phyloP scores from a whole-genome alignment of 108 stramenopile species.

The Nitzschia sp. region DNA sequence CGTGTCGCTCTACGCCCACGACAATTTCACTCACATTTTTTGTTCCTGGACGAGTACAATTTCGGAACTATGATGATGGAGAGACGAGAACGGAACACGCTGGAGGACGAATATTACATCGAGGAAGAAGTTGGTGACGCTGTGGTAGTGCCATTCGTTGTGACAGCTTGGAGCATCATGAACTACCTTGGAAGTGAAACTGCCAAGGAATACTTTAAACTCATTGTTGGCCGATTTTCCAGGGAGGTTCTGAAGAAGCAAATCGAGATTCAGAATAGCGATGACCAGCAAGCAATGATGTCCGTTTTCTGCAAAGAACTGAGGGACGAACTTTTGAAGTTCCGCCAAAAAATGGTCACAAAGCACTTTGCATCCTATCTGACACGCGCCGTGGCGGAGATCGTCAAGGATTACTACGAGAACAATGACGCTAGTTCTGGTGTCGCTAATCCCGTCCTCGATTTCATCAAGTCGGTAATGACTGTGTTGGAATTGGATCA shows the following conservation, averaged over 20 bases:
- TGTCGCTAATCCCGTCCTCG: constrained; percentile 85
- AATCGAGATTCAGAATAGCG: constrained; percentile 50
- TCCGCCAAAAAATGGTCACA: constrained; percentile 80
- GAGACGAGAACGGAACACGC: constrained; percentile 53
- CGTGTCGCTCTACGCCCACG: constrained; percentile 71
- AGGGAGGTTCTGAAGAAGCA: constrained; percentile 79
- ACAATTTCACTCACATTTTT: constrained; percentile 75
- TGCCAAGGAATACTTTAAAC: constrained; percentile 83
- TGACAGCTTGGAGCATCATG: constrained; percentile 87
- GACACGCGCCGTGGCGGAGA: constrained; percentile 79
- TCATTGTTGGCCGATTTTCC: constrained; percentile 80
- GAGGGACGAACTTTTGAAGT: constrained; percentile 57
- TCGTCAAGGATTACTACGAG: constrained; percentile 64
- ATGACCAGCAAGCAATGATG: constrained; percentile 9
- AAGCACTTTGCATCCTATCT: constrained; percentile 77
- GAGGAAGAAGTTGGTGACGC: constrained; percentile 29
- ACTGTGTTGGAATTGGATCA: constrained; percentile 87
- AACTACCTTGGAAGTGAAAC: constrained; percentile 78
- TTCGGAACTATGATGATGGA: constrained; percentile 90
- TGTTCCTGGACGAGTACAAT: constrained; percentile 95
- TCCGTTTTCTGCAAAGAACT: constrained; percentile 30
- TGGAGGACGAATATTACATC: constrained; percentile 35
- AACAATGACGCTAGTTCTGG: constrained; percentile 48
- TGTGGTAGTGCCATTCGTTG: constrained; percentile 77
- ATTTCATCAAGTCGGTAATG: constrained; percentile 93